phyloP scores from a whole-genome alignment of 257 asterid genomes.

The Nicotiana noctiflora region DNA sequence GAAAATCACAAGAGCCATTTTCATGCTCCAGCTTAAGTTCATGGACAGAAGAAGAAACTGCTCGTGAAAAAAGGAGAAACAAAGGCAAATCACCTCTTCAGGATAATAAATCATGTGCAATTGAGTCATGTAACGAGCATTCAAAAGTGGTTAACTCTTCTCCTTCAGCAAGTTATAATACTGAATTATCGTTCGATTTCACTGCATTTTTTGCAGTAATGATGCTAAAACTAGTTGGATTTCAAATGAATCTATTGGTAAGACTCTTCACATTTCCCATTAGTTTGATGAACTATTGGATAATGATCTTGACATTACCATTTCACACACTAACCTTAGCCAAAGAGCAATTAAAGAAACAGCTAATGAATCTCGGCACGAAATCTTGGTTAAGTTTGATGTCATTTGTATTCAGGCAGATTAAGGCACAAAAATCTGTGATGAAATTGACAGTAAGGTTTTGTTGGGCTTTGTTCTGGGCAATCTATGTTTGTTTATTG shows the following conservation, averaged over 20 bases:
- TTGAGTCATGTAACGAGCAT: not conserved
- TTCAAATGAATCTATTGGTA: slow-evolving; percentile 33
- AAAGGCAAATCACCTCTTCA: not conserved
- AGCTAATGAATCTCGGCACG: slow-evolving; percentile 17
- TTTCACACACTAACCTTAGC: slow-evolving; percentile 23
- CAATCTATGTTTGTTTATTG: slow-evolving; percentile 34
- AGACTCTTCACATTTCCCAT: slow-evolving; percentile 37
- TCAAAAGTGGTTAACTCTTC: slow-evolving; percentile 5
- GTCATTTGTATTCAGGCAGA: slow-evolving; percentile 19
- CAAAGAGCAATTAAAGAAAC: slow-evolving; percentile 26
- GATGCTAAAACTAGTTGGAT: slow-evolving; percentile 26
- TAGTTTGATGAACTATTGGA: slow-evolving; percentile 21
- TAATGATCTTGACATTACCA: slow-evolving; percentile 35
- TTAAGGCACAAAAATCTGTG: slow-evolving; percentile 24
- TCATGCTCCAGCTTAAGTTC: slow-evolving; percentile 9
- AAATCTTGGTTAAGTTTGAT: slow-evolving; percentile 11
- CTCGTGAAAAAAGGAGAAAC: slow-evolving; percentile 1
- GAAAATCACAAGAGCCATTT: slow-evolving; percentile 16
- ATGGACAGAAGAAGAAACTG: not conserved
- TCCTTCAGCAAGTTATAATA: not conserved
- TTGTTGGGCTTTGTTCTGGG: slow-evolving; percentile 34
- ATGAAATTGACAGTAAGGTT: slow-evolving; percentile 28
- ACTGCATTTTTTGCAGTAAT: slow-evolving; percentile 19
- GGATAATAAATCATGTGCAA: slow-evolving; percentile 1
- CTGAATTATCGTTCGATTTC: slow-evolving; percentile 21